These are phyloP conservation scores for Eremothecium sinecaudum DNA, from an alignment of 1,139 yeast species.

Conservation along the genomic window DNA sequence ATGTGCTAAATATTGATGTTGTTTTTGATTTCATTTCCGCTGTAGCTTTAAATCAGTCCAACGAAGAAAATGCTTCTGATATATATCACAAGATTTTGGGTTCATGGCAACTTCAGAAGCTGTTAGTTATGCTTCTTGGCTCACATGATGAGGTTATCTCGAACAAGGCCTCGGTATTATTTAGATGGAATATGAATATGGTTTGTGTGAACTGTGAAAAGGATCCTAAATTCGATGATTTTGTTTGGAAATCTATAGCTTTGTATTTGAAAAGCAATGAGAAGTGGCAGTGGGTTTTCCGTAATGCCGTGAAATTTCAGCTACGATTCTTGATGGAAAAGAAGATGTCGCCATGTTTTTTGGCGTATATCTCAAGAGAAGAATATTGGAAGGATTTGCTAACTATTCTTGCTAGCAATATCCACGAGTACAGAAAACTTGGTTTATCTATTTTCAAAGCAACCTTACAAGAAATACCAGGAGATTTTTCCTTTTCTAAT, in stretches of 20 bases:
- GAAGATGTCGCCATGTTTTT: conserved; percentile 27
- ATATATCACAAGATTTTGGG: neutral
- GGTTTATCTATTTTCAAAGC: conserved; percentile 59
- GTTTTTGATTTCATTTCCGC: neutral
- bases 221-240: neutral
- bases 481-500: conserved; percentile 33
- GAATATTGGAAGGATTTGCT: conserved; percentile 56
- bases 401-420: conserved; percentile 43
- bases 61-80: neutral
- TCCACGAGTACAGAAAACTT: conserved; percentile 66
- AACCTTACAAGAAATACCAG: conserved; percentile 38
- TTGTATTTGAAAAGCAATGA: neutral
- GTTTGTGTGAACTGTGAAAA: neutral
- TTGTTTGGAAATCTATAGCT: neutral
- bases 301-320: conserved; percentile 47
- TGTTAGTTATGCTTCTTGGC: neutral
- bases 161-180: neutral
- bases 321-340: conserved; percentile 38
- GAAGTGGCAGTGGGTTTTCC: neutral
- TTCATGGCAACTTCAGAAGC: neutral
- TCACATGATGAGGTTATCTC: neutral
- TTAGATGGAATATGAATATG: conserved; percentile 1
- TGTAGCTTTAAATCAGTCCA: neutral
- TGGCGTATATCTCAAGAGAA: conserved; percentile 31
- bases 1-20: neutral